A percentile compares a stretch with the other conserved stretches of the same genome.
Evolutionary conservation across 345 rosid species (phyloP).

Genomic region (Excoecaria cochinchinensis): DNA sequence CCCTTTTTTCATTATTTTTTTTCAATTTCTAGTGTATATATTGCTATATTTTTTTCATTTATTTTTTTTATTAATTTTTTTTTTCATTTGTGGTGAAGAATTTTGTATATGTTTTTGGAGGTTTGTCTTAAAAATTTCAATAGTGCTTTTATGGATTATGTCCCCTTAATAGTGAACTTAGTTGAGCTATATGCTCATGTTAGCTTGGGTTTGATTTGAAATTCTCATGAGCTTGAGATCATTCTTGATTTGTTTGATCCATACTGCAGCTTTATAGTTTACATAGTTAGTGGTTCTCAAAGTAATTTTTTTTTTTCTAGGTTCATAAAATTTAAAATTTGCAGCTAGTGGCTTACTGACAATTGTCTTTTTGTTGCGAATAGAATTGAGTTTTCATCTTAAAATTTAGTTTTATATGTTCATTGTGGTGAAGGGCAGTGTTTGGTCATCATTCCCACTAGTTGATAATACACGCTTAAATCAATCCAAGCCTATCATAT

Average conservation of each 20-base stretch:
- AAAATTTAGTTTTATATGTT: slow-evolving; percentile 31
- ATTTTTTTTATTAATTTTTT: no score
- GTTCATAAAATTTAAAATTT: not conserved
- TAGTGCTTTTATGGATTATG: not conserved
- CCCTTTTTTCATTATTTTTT: no score
- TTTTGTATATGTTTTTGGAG: no score
- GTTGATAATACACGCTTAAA: slow-evolving; percentile 50
- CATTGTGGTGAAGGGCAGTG: slow-evolving; percentile 88
- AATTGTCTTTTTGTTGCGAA: not conserved
- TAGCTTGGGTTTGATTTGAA: not conserved
- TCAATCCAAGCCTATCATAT: slow-evolving; percentile 67
- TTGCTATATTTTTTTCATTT: no score
- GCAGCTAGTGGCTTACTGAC: not conserved
- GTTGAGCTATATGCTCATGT: slow-evolving; percentile 9
- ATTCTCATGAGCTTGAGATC: slow-evolving; percentile 31
- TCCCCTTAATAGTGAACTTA: not conserved
- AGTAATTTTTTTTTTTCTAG: not conserved
- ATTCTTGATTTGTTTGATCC: slow-evolving; percentile 15
- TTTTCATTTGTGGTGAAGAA: no score
- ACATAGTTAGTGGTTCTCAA: not conserved
- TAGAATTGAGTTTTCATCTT: not conserved
- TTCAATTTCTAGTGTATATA: no score
- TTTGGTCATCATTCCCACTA: slow-evolving; percentile 96
- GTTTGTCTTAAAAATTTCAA: no score
- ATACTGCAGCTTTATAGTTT: not conserved